Evolutionary conservation across 805 yeast genomes (phyloP).

Genomic region (Saturnispora sanitii): DNA sequence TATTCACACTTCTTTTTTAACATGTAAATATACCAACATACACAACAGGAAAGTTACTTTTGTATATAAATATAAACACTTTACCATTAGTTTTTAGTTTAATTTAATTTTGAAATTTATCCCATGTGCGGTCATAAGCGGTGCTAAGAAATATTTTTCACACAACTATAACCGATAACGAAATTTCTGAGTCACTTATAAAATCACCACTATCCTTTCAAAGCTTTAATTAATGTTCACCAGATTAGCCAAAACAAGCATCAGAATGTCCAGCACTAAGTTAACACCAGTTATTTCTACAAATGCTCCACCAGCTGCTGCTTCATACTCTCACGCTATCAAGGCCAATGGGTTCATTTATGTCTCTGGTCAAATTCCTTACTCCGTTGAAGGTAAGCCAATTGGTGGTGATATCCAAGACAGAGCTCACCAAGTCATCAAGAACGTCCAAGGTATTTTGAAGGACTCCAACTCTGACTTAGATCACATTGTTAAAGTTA

Average conservation of each 20-base stretch:
- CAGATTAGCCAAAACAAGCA: slow-evolving; percentile 6
- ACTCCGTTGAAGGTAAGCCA: slow-evolving; percentile 71
- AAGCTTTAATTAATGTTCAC: too few species aligned
- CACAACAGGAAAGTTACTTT: too few species aligned
- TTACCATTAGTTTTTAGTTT: too few species aligned
- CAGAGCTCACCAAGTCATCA: slow-evolving; percentile 65
- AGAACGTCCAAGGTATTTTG: slow-evolving; percentile 61
- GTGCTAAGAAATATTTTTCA: too few species aligned
- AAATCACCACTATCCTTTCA: too few species aligned
- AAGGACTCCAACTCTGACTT: slow-evolving; percentile 79
- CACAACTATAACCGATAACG: too few species aligned
- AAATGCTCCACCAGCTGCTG: slow-evolving; percentile 93
- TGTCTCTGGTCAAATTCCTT: slow-evolving; percentile 93
- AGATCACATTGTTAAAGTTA: slow-evolving; percentile 79
- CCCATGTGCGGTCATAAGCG: too few species aligned
- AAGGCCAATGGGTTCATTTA: slow-evolving; percentile 83
- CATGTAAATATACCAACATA: too few species aligned
- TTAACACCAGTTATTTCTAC: slow-evolving; percentile 47
- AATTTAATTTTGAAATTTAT: too few species aligned
- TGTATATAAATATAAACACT: too few species aligned
- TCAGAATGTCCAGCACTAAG: slow-evolving; percentile 27
- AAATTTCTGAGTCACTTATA: too few species aligned
- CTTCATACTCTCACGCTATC: slow-evolving; percentile 92
- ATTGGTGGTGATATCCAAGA: slow-evolving; percentile 69
- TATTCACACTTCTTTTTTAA: too few species aligned